A percentile compares a stretch with the other conserved stretches of the same genome.
phyloP scores from a whole-genome alignment of 2,329 filamentous ascomycete genomes.

The Alternaria alternata region DNA sequence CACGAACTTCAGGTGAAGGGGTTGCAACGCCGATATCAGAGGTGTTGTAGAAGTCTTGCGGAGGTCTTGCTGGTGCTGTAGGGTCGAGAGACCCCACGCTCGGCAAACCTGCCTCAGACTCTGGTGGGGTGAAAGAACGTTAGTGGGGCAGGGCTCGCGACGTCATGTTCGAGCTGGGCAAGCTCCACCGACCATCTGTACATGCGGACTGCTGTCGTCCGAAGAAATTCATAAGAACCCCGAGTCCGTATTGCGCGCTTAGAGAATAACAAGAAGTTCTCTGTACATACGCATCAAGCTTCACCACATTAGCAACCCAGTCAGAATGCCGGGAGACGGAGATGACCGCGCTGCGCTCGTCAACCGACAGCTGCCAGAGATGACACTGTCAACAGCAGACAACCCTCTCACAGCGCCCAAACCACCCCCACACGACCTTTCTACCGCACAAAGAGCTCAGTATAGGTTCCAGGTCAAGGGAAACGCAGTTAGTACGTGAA shows the following conservation, averaged over 20 bases:
- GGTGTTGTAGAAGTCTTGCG: neutral
- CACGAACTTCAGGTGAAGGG: neutral
- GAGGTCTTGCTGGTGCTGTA: neutral
- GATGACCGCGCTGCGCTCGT: conserved; percentile 55
- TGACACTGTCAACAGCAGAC: conserved; percentile 59
- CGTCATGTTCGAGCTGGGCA: conserved; percentile 19
- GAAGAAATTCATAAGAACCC: conserved; percentile 6
- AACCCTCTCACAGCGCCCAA: conserved; percentile 53
- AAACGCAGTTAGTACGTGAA: conserved; percentile 60
- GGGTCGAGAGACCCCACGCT: neutral
- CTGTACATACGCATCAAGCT: neutral
- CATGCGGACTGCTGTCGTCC: conserved; percentile 25
- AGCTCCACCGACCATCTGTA: conserved; percentile 14
- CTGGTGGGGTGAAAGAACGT: conserved; percentile 3
- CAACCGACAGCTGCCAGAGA: conserved; percentile 57
- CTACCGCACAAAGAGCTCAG: conserved; percentile 53
- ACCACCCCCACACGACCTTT: conserved; percentile 54
- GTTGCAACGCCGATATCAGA: neutral
- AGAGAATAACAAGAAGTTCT: neutral
- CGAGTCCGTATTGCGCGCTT: too few relatives aligned
- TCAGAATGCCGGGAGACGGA: conserved; percentile 47
- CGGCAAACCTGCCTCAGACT: conserved; percentile 8
- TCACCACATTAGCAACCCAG: neutral
- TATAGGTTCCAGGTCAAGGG: conserved; percentile 62
- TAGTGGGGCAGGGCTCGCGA: conserved; percentile 20